Evolutionary conservation across 208 protist genomes (phyloP), one percentile per base, ranked within the genome.

Genomic region (Porcisia hertigi): DNA sequence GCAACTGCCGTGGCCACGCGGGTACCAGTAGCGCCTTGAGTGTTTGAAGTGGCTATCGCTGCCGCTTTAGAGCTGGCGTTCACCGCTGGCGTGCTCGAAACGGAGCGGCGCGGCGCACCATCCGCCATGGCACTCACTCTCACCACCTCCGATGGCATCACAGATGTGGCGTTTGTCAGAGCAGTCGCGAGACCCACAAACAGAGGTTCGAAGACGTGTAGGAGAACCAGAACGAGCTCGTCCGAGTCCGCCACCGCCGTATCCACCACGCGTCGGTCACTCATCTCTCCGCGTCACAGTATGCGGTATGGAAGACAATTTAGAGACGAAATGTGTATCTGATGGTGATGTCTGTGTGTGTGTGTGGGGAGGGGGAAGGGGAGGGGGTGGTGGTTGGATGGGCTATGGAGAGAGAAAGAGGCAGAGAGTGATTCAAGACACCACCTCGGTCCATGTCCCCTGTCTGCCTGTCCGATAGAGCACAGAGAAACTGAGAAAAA

Each of bases 141-240:
- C 30, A 14, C 18, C 60, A 45, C 60, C 30, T 60, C 30, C 47
- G 34, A 25, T 60, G 34, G 52, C 20, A 36, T 65, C 54, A 73
- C 53, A 8, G 58, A n/a, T 18, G 43, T 30, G 39, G 54, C 59
- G 7, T 7, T 60, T 20, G 11, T 23, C 23, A 85, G 30, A 20
- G 77, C 72, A 36, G 79, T 55, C 3, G 69, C 67, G 6, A 85
- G n/a, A 49, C 47, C n/a, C 62, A 18, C 54, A 53, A 82, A 36
- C 18, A 82, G 57, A 1, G 77, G 77, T 1, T 36, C 9, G 57
- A 82, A 77, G 57, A 82, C 60, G 14, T 82, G 74, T 52, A 82
- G 81, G 54, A 85, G 59, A 34, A 30, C 63, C 41, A 30, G 53
- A 23, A 78, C 54, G 1, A 85, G 66, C 34, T 49, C 70, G n/a